phyloP scores from a whole-genome alignment of 2,329 filamentous ascomycete species.

The Paecilomyces variotii region DNA sequence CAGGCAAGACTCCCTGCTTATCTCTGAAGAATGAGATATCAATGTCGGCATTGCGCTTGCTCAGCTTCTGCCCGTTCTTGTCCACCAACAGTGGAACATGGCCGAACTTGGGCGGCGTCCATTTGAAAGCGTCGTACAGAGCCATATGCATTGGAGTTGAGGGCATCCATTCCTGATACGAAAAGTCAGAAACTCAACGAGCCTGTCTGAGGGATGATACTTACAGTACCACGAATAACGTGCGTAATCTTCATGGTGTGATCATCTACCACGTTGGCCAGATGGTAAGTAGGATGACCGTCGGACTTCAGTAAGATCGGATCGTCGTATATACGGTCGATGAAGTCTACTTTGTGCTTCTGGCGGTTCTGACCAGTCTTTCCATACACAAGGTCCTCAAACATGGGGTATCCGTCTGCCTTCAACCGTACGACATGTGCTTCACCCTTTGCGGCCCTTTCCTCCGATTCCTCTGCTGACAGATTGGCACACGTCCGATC shows the following conservation, averaged over 20 bases:
- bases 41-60: conserved; percentile 70
- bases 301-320: conserved; percentile 88
- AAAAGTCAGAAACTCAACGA: neutral
- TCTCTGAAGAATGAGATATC: conserved; percentile 52
- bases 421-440: conserved; percentile 70
- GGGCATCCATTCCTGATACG: conserved; percentile 78
- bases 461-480: conserved; percentile 57
- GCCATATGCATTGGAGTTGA: conserved; percentile 75
- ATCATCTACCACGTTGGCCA: conserved; percentile 95
- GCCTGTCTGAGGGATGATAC: conserved; percentile 14
- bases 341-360: conserved; percentile 38
- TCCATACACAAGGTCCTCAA: conserved; percentile 75
- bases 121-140: conserved; percentile 70
- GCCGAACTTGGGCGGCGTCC: conserved; percentile 66
- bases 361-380: conserved; percentile 44
- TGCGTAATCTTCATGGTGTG: conserved; percentile 93
- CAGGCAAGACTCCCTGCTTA: conserved; percentile 52
- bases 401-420: conserved; percentile 55
- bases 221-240: conserved; percentile 76
- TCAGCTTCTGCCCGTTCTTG: conserved; percentile 64
- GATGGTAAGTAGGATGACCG: conserved; percentile 89
- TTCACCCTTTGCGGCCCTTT: conserved; percentile 61
- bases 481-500: conserved; percentile 67
- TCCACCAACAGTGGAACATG: conserved; percentile 71
- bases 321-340: conserved; percentile 59